Percentiles rank a stretch among this genome's conserved stretches.
Conservation (phyloP, 371 early-diverging fungal species). For the Haplosporangium sp. region DNA sequence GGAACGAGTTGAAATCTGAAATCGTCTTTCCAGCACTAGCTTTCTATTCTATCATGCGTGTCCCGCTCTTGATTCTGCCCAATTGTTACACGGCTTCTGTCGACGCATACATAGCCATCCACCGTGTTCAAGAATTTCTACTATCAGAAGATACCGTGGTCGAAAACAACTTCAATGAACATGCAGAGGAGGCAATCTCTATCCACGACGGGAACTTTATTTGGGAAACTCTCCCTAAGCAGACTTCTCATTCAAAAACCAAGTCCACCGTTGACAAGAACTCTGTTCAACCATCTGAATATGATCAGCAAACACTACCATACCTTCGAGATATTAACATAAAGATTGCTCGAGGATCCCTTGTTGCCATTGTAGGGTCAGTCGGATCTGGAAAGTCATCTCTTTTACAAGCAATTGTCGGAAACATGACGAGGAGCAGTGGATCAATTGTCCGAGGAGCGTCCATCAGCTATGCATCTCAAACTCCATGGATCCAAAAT, state of each 20-base stretch:
- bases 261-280: not conserved
- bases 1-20: constrained; percentile 37
- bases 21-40: constrained; percentile 60
- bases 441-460: constrained; percentile 21
- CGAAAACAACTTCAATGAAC: constrained; percentile 42
- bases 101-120: constrained; percentile 74
- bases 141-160: constrained; percentile 69
- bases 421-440: constrained; percentile 55
- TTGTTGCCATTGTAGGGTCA: constrained; percentile 70
- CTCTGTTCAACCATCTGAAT: not conserved
- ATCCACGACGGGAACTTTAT: constrained; percentile 63
- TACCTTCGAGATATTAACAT: constrained; percentile 28
- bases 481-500: constrained; percentile 69
- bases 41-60: constrained; percentile 58
- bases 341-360: constrained; percentile 59
- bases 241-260: not conserved
- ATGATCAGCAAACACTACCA: constrained; percentile 1
- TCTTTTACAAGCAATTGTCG: constrained; percentile 66
- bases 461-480: constrained; percentile 51
- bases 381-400: constrained; percentile 73
- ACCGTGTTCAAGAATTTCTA: constrained; percentile 69
- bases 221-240: constrained; percentile 62
- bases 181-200: constrained; percentile 54
- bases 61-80: constrained; percentile 81
- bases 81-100: constrained; percentile 64